A percentile compares a stretch with the other conserved stretches of the same genome.
Evolutionary conservation across 495 filamentous ascomycete genomes (phyloP).

Genomic region (Penicillium bialowiezense): DNA sequence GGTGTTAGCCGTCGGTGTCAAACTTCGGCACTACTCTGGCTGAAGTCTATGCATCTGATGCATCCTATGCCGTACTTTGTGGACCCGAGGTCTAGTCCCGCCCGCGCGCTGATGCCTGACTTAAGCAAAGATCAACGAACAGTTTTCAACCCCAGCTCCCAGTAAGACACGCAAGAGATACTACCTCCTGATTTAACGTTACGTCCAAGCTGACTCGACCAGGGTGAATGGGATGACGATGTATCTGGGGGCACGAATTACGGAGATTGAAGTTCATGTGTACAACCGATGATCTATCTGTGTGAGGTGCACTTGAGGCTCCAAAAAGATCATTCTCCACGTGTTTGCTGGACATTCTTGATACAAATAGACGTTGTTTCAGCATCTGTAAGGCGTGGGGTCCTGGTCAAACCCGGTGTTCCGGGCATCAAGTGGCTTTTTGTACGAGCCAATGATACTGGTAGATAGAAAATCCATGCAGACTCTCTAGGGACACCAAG

Average conservation of each 20-base stretch:
- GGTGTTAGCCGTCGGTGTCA: slow-evolving; percentile 30
- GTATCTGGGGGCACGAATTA: too few relatives aligned
- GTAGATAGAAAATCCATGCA: background rate
- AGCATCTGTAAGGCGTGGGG: background rate
- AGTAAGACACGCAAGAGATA: background rate
- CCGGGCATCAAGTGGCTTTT: background rate
- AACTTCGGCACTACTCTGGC: background rate
- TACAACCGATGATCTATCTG: background rate
- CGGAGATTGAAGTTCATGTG: background rate
- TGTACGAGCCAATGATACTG: background rate
- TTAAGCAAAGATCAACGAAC: background rate
- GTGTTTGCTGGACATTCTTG: background rate
- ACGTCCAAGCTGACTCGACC: slow-evolving; percentile 3
- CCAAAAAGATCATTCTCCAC: background rate
- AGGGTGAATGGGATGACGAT: background rate
- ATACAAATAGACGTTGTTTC: background rate
- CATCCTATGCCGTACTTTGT: background rate
- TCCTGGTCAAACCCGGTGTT: background rate
- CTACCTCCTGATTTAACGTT: slow-evolving; percentile 3
- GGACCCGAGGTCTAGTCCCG: background rate
- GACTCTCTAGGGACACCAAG: too few relatives aligned
- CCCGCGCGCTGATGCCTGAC: background rate
- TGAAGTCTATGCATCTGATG: background rate
- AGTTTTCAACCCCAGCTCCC: background rate
- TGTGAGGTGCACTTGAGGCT: background rate